phyloP scores from a whole-genome alignment of 2,329 filamentous ascomycete species.

The Exophiala sp. region DNA sequence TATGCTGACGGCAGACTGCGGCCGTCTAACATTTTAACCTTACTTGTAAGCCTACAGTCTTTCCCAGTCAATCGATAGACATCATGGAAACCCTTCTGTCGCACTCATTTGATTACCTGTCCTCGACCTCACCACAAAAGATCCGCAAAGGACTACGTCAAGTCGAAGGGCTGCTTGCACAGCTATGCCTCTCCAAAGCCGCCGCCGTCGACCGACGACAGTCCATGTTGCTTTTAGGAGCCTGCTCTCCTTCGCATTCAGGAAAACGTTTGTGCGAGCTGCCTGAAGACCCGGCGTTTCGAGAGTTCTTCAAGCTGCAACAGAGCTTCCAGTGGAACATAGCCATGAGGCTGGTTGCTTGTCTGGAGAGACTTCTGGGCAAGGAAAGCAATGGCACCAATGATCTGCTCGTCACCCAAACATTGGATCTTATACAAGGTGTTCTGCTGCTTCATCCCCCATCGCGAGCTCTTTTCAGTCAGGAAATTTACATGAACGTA shows the following conservation, averaged over 20 bases:
- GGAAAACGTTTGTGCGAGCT: constrained; percentile 64
- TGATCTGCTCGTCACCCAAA: constrained; percentile 79
- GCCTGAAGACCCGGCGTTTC: constrained; percentile 76
- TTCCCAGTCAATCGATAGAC: neutral
- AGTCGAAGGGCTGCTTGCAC: constrained; percentile 86
- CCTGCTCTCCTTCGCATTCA: constrained; percentile 39
- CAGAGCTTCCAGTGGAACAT: constrained; percentile 99
- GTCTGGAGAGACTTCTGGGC: constrained; percentile 77
- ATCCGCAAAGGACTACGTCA: constrained; percentile 90
- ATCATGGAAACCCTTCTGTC: constrained; percentile 86
- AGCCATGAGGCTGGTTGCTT: constrained; percentile 74
- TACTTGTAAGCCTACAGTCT: neutral
- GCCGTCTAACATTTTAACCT: too few species aligned
- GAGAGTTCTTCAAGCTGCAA: constrained; percentile 93
- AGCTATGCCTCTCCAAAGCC: constrained; percentile 72
- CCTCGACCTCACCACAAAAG: constrained; percentile 81
- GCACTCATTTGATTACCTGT: constrained; percentile 92
- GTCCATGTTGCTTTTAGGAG: constrained; percentile 38
- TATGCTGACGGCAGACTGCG: too few species aligned
- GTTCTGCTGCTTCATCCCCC: constrained; percentile 82
- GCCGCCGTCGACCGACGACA: constrained; percentile 38
- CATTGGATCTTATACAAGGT: constrained; percentile 84
- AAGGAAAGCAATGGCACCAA: constrained; percentile 76
- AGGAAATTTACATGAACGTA: constrained; percentile 92
- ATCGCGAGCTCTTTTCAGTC: constrained; percentile 76